phyloP scores from a whole-genome alignment of 1,284 basidiomycete species.

The Leccinum pallidistipes region DNA sequence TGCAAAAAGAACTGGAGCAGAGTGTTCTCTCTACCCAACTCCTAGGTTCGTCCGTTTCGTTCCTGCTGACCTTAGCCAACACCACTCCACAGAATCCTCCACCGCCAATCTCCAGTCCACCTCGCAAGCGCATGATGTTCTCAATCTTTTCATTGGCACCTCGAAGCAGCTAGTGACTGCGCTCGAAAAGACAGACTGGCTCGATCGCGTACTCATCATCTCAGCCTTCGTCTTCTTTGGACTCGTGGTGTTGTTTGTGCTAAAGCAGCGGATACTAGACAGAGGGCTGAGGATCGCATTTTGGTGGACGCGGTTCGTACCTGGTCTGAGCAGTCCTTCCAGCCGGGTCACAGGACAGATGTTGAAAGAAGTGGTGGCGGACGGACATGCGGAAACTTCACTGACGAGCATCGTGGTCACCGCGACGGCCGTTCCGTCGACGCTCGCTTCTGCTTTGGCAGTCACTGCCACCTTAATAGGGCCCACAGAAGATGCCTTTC shows the following conservation, averaged over 20 bases:
- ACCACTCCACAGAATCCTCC: conserved; percentile 61
- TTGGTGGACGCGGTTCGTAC: conserved; percentile 78
- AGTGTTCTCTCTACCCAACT: conserved; percentile 86
- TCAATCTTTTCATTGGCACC: conserved; percentile 71
- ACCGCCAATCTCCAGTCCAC: conserved; percentile 75
- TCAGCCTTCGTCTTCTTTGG: conserved; percentile 79
- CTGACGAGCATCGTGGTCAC: conserved; percentile 12
- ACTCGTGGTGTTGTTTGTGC: conserved; percentile 80
- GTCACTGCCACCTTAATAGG: conserved; percentile 6
- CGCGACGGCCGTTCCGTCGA: conserved; percentile 8
- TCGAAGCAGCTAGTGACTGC: conserved; percentile 83
- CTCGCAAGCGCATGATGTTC: conserved; percentile 76
- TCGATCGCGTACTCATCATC: conserved; percentile 86
- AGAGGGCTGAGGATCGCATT: conserved; percentile 66
- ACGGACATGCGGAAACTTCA: not conserved
- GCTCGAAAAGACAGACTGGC: conserved; percentile 86
- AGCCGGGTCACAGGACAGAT: conserved; percentile 1
- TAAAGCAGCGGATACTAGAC: conserved; percentile 85
- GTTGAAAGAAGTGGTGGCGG: conserved; percentile 14
- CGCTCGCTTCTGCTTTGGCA: conserved; percentile 15
- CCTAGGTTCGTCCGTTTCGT: conserved; percentile 57
- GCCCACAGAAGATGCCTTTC: not conserved
- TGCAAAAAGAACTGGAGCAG: conserved; percentile 89
- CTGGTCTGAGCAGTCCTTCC: conserved; percentile 26
- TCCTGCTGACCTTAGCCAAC: not conserved